Evolutionary conservation across 2,329 filamentous ascomycete species (phyloP).

Genomic region (Diaporthe eres): DNA sequence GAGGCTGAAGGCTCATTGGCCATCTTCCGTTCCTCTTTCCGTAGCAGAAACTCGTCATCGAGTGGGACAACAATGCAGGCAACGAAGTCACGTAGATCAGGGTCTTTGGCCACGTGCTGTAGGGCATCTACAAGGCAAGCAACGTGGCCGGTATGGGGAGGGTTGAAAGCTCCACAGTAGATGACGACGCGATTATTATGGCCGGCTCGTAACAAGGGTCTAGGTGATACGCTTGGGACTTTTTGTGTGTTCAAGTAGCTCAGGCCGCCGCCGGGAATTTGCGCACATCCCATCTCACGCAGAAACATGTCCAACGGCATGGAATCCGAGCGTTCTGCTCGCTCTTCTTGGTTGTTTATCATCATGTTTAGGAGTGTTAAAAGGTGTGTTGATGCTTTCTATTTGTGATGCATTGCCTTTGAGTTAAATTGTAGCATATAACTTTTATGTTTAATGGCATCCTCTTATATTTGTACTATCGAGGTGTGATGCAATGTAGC

Average conservation of each 20-base stretch:
- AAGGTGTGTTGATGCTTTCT: background rate
- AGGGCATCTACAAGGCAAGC: background rate
- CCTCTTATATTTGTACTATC: background rate
- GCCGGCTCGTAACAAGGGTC: background rate
- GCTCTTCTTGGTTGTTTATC: background rate
- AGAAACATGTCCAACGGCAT: slow-evolving; percentile 5
- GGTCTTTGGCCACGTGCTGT: background rate
- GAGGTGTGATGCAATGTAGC: background rate
- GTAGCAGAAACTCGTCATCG: background rate
- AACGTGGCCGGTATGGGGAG: background rate
- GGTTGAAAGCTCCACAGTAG: slow-evolving; percentile 11
- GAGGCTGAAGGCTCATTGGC: background rate
- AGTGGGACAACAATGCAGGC: slow-evolving; percentile 1
- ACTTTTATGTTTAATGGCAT: background rate
- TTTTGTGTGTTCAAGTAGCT: slow-evolving; percentile 12
- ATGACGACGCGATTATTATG: background rate
- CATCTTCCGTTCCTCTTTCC: background rate
- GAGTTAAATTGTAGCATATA: no score
- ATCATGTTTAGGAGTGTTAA: background rate
- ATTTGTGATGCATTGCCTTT: no score
- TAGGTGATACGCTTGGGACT: background rate
- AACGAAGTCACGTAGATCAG: background rate
- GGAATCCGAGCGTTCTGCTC: background rate
- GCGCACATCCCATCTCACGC: background rate
- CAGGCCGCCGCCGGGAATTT: background rate